Base-by-base conservation (phyloP, 73 alveolate species). In the Tetrahymena malaccensis region DNA sequence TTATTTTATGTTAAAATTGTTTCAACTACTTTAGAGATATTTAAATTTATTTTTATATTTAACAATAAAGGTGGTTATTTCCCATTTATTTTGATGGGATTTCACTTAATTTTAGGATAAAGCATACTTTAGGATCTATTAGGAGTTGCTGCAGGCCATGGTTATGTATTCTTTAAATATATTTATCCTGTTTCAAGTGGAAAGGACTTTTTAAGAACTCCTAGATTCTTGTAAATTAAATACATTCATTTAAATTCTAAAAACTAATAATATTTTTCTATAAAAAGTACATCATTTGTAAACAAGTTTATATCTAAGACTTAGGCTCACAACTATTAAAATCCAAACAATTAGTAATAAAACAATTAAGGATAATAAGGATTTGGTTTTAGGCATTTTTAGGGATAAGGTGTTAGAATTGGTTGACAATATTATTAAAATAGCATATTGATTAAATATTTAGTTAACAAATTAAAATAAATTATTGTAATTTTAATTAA, bases 341-440 rank as follows among this genome's bases (percentile, higher is more conserved):
- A 94, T 70, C 93, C 93, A 37, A 94, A 37, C 44, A 94, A 38
- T 85, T 85, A 38, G 50, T 12, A 85, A 89, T 35, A 85, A 85
- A 55, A 85, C 9, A 27, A 85, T 25, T 31, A 58, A 85, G 35
- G 37, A 33, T n/a, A 85, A 10, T 94, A 56, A 56, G 85, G 85
- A 56, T 22, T 22, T 25, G 9, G 9, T 56, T 56, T 56, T 56
- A 56, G 85, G 16, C 25, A 56, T 93, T 94, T 94, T 35, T 85
- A 94, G 85, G 96, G 96, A 85, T 50, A 85, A 85, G 96, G 96
- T 15, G 93, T 85, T 38, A 84, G 96, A 33, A 44, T 94, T 43
- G 96, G 93, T 50, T 94, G 96, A 85, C 16, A 6, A 35, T 35
- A 10, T 7, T 10, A 4, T 7, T 40, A 40, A 0, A 40, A 40